Evolutionary conservation across 345 rosid genomes (phyloP), one percentile per base, ranked within the genome.

Genomic region (Lepidium aucheri): DNA sequence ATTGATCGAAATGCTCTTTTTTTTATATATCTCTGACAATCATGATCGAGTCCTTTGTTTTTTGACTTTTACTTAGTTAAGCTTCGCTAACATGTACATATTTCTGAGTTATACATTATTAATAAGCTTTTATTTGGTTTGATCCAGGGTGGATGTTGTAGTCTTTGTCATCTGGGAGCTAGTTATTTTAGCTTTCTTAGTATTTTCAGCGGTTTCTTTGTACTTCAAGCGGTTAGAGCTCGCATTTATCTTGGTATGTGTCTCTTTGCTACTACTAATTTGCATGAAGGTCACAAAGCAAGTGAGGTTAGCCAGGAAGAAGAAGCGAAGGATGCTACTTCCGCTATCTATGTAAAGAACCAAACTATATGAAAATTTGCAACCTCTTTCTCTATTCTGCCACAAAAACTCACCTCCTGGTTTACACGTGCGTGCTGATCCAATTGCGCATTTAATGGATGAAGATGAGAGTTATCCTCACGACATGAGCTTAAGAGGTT

Each of bases 251-350:
- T 80, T 94, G 71, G 82, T 84, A 15, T 86, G 89, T 66, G 60
- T 90, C 70, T 82, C 95, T 45, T 70, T 94, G 86, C 82, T 94
- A 13, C 77, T 94, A 68, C 89, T 88, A 60, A 65, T 88, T 55
- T 90, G 92, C 93, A 84, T 94, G 97, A 90, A 84, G 80, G 64
- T 90, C 60, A 78, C 91, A 61, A 94, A 94, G 85, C 95, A 90
- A 73, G 86, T 84, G 74, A 88, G 89, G 67, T 55, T 76, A 78
- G 86, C 92, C 45, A 84, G 88, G 82, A 94, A 86, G 74, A 94
- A 85, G 88, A 94, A 85, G 79, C 84, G 95, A 68, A 80, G 99
- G 85, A 90, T 94, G 99, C 95, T 94, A 80, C 96, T 94, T 70
- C 99, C 99, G 2, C 77, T 94, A 63, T 94, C 99, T 39, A 85